Conservation (phyloP, 2,329 filamentous ascomycete genomes). For the Moelleriella libera region DNA sequence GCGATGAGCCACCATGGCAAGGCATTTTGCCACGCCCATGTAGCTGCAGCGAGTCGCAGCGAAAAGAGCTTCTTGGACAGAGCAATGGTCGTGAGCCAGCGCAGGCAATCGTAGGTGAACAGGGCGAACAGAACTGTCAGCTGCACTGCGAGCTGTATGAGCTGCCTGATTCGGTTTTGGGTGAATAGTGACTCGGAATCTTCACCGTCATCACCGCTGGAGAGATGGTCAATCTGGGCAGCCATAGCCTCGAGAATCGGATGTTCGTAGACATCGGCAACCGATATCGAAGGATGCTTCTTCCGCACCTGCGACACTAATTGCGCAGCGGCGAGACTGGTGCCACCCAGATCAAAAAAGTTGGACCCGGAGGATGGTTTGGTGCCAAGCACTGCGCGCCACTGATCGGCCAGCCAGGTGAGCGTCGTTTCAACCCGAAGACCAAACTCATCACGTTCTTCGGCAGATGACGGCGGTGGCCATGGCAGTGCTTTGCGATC, state of each 20-base stretch:
- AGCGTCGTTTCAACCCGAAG: neutral
- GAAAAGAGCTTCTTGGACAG: constrained; percentile 6
- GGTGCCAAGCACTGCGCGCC: constrained; percentile 8
- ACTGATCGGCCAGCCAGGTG: constrained; percentile 8
- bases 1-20: constrained; percentile 7
- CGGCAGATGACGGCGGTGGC: constrained; percentile 4
- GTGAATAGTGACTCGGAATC: neutral
- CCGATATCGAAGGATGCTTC: constrained; percentile 8
- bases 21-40: constrained; percentile 5
- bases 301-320: constrained; percentile 9
- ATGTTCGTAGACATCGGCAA: constrained; percentile 9
- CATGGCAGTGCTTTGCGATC: constrained; percentile 9
- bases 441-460: neutral
- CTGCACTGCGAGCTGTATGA: neutral
- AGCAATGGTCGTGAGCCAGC: constrained; percentile 4
- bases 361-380: constrained; percentile 4
- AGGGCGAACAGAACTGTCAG: constrained; percentile 4
- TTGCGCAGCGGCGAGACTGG: constrained; percentile 10
- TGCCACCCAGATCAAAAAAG: constrained; percentile 10
- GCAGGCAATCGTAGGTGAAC: constrained; percentile 5
- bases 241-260: constrained; percentile 7
- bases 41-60: neutral
- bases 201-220: neutral
- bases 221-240: constrained; percentile 6
- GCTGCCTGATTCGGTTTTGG: neutral